phyloP scores from a whole-genome alignment of 2,329 filamentous ascomycete genomes.

The Phialophora tarda region DNA sequence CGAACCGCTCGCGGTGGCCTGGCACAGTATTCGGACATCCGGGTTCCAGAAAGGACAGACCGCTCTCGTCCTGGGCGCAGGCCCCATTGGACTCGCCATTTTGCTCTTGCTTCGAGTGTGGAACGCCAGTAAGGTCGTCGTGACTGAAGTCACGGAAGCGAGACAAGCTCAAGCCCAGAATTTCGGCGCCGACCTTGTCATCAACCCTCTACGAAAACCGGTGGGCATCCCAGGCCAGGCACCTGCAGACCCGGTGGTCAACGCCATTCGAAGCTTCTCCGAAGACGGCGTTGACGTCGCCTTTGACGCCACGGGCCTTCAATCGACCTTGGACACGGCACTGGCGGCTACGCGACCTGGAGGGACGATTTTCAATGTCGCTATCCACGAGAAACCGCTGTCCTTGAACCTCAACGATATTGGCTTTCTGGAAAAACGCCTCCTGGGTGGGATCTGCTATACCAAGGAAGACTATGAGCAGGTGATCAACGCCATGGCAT shows the following conservation, averaged over 20 bases:
- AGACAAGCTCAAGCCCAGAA: constrained; percentile 56
- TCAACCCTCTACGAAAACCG: too few species aligned
- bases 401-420: constrained; percentile 56
- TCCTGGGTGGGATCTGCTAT: constrained; percentile 50
- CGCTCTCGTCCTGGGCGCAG: constrained; percentile 57
- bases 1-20: constrained; percentile 61
- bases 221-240: too few species aligned
- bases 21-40: constrained; percentile 59
- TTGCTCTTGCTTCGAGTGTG: constrained; percentile 53
- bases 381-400: constrained; percentile 59
- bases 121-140: constrained; percentile 55
- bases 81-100: constrained; percentile 60
- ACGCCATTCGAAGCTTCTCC: constrained; percentile 6
- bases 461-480: constrained; percentile 55
- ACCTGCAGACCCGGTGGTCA: constrained; percentile 36
- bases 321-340: constrained; percentile 55
- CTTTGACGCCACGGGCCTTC: constrained; percentile 60
- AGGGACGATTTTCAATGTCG: constrained; percentile 61
- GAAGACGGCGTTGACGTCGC: constrained; percentile 54
- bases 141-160: constrained; percentile 49
- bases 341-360: constrained; percentile 55
- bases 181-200: constrained; percentile 58
- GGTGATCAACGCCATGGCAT: constrained; percentile 51
- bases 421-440: constrained; percentile 58
- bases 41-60: constrained; percentile 52